Evolutionary conservation across 768 basidiomycete species (phyloP).

Genomic region (Trametes maxima): DNA sequence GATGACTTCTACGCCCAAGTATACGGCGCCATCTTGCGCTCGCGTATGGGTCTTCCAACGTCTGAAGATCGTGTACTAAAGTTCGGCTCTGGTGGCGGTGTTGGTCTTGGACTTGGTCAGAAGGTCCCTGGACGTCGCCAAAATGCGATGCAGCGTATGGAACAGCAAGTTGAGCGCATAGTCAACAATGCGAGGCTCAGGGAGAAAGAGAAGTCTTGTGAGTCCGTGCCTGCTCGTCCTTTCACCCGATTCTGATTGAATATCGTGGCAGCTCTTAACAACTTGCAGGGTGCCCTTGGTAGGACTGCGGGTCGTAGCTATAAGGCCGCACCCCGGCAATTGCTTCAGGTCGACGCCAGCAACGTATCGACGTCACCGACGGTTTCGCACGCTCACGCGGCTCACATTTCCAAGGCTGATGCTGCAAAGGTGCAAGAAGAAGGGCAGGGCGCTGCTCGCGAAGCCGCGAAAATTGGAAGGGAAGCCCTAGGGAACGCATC

Average conservation of each 20-base stretch:
- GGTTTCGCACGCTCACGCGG: slow-evolving; percentile 45
- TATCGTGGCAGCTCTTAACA: slow-evolving; percentile 58
- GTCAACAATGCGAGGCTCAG: slow-evolving; percentile 88
- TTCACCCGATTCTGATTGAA: slow-evolving; percentile 22
- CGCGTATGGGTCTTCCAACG: slow-evolving; percentile 71
- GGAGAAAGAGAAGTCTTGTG: slow-evolving; percentile 77
- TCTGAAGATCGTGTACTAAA: slow-evolving; percentile 82
- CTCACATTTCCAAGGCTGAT: slow-evolving; percentile 58
- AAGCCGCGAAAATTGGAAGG: slow-evolving; percentile 75
- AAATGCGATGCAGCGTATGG: slow-evolving; percentile 91
- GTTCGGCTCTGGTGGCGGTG: slow-evolving; percentile 80
- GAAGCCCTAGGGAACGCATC: slow-evolving; percentile 68
- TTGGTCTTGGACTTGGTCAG: slow-evolving; percentile 79
- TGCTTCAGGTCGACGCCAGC: slow-evolving; percentile 81
- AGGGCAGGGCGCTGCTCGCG: slow-evolving; percentile 62
- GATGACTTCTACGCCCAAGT: slow-evolving; percentile 99
- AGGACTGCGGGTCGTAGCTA: slow-evolving; percentile 93
- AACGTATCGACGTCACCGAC: slow-evolving; percentile 41
- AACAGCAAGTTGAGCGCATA: slow-evolving; percentile 93
- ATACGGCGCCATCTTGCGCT: slow-evolving; percentile 81
- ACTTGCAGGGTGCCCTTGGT: slow-evolving; percentile 90
- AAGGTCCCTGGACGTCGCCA: slow-evolving; percentile 71
- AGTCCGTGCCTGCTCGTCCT: not conserved
- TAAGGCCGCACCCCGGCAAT: slow-evolving; percentile 94
- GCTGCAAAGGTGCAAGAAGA: slow-evolving; percentile 34